Base-by-base conservation (phyloP, 2,329 filamentous ascomycete species). In the Huntiella savannae region DNA sequence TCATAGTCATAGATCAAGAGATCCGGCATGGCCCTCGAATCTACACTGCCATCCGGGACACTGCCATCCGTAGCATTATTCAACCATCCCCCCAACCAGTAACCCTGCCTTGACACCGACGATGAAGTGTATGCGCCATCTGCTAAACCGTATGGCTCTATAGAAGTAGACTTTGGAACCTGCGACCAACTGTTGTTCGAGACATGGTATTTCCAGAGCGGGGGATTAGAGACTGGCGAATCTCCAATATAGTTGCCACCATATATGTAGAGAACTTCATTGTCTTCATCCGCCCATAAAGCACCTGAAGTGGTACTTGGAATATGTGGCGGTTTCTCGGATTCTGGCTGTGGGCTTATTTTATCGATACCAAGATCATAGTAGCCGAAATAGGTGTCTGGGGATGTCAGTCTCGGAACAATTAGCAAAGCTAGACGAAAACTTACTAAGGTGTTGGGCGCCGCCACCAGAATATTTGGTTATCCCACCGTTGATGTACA, bases 401-500 rank as follows among this genome's bases (percentile, higher is more conserved):
- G 13, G 13, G 11, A 10, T 11, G 17, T 16, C 15, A 40, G 12
- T 28, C 22, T 28, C 8, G 2, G 22, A 7, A 10, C 22, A 28
- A 28, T 7, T 6, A 10, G 6, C 8, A 28, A 28, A 10, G 7
- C 6, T 28, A 7, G 8, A 28, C 8, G 22, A 28, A 17, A 62
- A 28, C 69, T 47, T 61, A 77, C 73, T 19, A 19, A 19, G 4
- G 17, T 19, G 4, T 19, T 19, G 17, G 17, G 17, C 5, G 17
- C 17, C 17, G 5, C 5, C 5, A 5, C 1, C 5, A 4, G 4
- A 19, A 19, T 19, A 4, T 19, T 5, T 4, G 17, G 17, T 19
- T 46, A 70, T 60, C 4, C 75, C 75, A 34, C 75, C 75, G 54
- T 79, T 74, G 45, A 79, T 72, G 55, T 74, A 79, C 15, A 80